phyloP scores from a whole-genome alignment of 306 rosid species.

The Cucumis melo region DNA sequence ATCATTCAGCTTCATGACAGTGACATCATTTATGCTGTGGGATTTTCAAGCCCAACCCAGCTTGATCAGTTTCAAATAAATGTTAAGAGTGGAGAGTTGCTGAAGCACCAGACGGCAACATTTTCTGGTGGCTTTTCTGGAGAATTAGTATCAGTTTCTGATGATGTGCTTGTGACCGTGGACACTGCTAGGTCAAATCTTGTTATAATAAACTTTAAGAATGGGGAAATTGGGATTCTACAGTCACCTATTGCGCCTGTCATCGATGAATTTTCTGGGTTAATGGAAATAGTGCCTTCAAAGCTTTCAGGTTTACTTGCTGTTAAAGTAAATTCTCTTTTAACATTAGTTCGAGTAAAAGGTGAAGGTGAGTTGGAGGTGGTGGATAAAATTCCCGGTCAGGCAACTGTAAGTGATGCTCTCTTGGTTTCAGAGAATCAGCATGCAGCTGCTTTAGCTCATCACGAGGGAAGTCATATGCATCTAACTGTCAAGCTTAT shows the following conservation, averaged over 20 bases:
- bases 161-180: constrained; percentile 51
- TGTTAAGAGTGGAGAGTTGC: constrained; percentile 62
- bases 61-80: constrained; percentile 42
- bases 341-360: constrained; percentile 41
- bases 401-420: constrained; percentile 54
- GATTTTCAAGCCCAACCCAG: constrained; percentile 53
- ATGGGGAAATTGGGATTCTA: constrained; percentile 45
- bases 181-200: constrained; percentile 54
- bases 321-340: constrained; percentile 29
- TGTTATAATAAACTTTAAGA: constrained; percentile 37
- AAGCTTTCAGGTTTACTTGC: constrained; percentile 64
- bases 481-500: constrained; percentile 50
- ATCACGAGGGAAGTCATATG: constrained; percentile 45
- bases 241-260: constrained; percentile 41
- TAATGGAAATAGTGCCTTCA: constrained; percentile 44
- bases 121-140: constrained; percentile 55
- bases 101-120: constrained; percentile 35
- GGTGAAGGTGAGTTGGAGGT: constrained; percentile 52
- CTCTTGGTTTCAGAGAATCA: constrained; percentile 58
- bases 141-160: constrained; percentile 51
- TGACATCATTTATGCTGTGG: constrained; percentile 46
- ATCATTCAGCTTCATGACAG: constrained; percentile 44
- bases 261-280: constrained; percentile 38
- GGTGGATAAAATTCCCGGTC: constrained; percentile 46
- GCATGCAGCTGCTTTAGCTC: constrained; percentile 62